Base-by-base conservation (phyloP, 441 rosid species). In the Biscutella auriculata region DNA sequence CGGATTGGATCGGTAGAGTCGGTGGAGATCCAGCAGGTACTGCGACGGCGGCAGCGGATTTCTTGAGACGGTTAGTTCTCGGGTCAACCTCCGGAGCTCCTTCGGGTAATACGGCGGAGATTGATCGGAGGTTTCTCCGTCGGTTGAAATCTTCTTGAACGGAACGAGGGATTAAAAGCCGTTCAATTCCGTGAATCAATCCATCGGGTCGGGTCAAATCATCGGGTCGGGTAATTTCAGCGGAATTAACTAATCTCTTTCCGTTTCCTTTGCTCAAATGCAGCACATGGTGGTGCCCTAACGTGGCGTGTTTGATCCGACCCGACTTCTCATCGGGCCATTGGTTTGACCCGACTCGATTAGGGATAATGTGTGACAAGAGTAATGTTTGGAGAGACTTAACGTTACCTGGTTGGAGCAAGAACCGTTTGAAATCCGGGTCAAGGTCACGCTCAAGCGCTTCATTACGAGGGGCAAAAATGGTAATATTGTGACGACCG, bases 31-130 rank as follows among this genome's bases (percentile, higher is more conserved):
- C 88, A 6, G 78, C 78, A 2, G 34, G 54, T 19, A 19, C 23
- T 1, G 23, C n/a, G 0, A 39, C 49, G 2, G 79, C 59, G 9
- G 76, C 67, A 4, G 76, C 69, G 1, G 79, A 73, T 36, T 73
- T 80, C 56, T 83, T 83, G 17, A 83, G 72, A 30, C 89, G 76
- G 72, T 83, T 68, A 1, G 89, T 83, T 51, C 86, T 72, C 35
- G 84, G 89, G 71, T 83, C 89, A 37, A 83, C 72, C 32, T 83
- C 86, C 0, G 89, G 89, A 1, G 89, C 86, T 16, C 82, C 86
- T 65, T 78, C 81, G 0, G 89, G 89, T 47, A 72, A 70, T 0
- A 83, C 67, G 60, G 89, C 89, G 55, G 84, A 71, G 58, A 78
- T 80, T 8, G 84, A 80, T 1, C 63, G 68, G 15, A 83, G 82